These are phyloP conservation scores for Euphorbia tirucalli DNA, from an alignment of 345 rosid genomes.

Conservation along the genomic window DNA sequence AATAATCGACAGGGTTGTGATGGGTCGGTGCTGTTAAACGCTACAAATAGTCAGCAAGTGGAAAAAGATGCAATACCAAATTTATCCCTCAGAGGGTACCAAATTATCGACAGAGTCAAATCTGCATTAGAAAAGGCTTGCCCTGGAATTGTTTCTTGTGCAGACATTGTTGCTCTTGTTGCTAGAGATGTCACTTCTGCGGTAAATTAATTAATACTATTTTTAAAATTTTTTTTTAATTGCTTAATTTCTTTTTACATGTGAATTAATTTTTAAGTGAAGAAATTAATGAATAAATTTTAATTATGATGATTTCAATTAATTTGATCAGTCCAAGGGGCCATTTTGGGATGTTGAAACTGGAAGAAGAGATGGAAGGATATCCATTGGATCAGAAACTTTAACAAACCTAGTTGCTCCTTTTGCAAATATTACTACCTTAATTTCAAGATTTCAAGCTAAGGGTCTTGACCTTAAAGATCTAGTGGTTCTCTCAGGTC, in stretches of 20 bases:
- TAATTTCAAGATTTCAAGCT: constrained; percentile 27
- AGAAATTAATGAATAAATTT: no score
- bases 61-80: constrained; percentile 60
- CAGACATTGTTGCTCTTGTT: constrained; percentile 66
- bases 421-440: constrained; percentile 30
- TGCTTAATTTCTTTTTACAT: no score
- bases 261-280: no score
- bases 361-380: constrained; percentile 67
- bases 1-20: constrained; percentile 65
- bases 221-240: no score
- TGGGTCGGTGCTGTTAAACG: constrained; percentile 64
- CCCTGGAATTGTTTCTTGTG: constrained; percentile 76
- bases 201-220: constrained; percentile 40
- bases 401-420: constrained; percentile 35
- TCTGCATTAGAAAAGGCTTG: constrained; percentile 59
- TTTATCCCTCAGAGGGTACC: constrained; percentile 53
- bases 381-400: constrained; percentile 38
- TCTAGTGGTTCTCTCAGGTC: constrained; percentile 56
- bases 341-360: constrained; percentile 50
- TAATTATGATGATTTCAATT: background rate
- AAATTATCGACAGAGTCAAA: constrained; percentile 58
- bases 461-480: constrained; percentile 50
- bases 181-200: constrained; percentile 54
- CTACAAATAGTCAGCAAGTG: constrained; percentile 32
- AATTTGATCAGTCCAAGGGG: constrained; percentile 37